phyloP scores from a whole-genome alignment of 768 basidiomycete genomes.

The Mycena maculata region DNA sequence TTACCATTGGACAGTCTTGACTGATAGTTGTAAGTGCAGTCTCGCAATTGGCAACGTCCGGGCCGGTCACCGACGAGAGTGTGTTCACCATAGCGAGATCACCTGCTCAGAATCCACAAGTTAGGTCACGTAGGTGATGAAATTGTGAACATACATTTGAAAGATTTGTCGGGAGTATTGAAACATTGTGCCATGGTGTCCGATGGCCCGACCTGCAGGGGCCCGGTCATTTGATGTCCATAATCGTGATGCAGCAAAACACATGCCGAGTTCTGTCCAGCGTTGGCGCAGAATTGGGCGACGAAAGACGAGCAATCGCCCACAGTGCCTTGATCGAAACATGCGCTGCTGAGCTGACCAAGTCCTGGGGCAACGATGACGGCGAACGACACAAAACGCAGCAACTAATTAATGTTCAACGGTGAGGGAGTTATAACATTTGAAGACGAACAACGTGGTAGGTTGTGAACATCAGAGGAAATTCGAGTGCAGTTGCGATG shows the following conservation, averaged over 20 bases:
- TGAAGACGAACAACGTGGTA: too few relatives aligned
- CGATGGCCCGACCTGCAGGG: not conserved
- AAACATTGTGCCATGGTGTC: not conserved
- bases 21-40: not conserved
- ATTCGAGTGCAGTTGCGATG: too few relatives aligned
- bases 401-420: not conserved
- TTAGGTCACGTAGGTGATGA: not conserved
- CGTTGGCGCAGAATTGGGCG: not conserved
- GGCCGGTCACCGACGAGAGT: not conserved
- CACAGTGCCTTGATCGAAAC: not conserved
- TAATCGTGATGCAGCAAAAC: not conserved
- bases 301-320: not conserved
- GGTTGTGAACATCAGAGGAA: too few relatives aligned
- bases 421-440: too few relatives aligned
- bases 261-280: not conserved
- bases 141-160: not conserved
- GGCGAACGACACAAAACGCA: not conserved
- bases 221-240: not conserved
- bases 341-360: not conserved
- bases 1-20: not conserved
- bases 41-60: not conserved
- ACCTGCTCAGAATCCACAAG: not conserved
- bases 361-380: not conserved
- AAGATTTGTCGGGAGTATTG: not conserved
- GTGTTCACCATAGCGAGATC: not conserved